Evolutionary conservation across 768 basidiomycete genomes (phyloP), one percentile per base, ranked within the genome.

Genomic region (Panellus pusillus): DNA sequence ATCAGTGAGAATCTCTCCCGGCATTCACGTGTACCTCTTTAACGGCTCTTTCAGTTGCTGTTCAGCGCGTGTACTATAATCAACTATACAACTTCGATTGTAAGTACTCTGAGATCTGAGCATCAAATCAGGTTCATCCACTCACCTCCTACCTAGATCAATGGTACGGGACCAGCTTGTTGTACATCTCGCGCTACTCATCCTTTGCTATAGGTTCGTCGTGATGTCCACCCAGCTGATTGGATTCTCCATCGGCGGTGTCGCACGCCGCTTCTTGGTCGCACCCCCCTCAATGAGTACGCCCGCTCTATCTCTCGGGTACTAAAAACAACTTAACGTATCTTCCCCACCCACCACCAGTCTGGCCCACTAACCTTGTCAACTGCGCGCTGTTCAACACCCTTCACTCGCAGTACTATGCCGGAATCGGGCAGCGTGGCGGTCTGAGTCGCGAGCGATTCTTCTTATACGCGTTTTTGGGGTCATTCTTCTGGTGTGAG

Each of bases 311-410:
- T 20, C 37, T 37, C 6, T 9, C 9, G 17, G 39, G 38, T 47
- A 9, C 32, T 35, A 14, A 35, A 35, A 14, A n/a, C n/a, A 35
- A 35, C 14, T 14, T 35, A 24, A 24, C 24, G 24, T 6, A 24
- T 24, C 24, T 24, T 24, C 24, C 24, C 24, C 24, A 24, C 24
- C 24, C 24, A 24, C 24, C 24, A 2, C 14, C 74, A 87, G 87
- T 91, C 65, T 91, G 90, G 89, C 90, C 90, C 0, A 68, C 74
- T 13, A 84, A 87, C 52, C 77, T 91, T 18, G 87, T 91, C 38
- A 83, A 79, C 13, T 90, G 89, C 62, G 86, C 77, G 0, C 70
- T 81, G 14, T 91, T 93, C 74, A 93, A 92, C 67, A 92, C 90
- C 1, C 77, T 93, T 0, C 91, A 93, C 68, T 81, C 84, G 0